A percentile compares a stretch with the other conserved stretches of the same genome.
These are phyloP conservation scores for Sarocladiaceae sp. DNA, from an alignment of 2,329 filamentous ascomycete species.

Conservation along the genomic window DNA sequence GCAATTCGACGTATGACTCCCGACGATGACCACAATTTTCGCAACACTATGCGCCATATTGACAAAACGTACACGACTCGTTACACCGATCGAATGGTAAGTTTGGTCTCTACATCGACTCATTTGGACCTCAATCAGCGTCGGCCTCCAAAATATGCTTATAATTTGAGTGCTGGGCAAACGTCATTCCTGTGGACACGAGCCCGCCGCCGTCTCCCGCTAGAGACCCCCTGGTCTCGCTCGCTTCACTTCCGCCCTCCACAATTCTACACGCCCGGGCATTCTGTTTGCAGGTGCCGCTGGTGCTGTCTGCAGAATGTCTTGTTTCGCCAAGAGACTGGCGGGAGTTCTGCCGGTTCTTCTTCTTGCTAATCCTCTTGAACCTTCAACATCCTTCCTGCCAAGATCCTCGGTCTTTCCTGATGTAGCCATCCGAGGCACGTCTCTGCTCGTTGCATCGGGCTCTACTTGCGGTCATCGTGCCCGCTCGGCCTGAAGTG, in stretches of 20 bases:
- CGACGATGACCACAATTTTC: too few species aligned
- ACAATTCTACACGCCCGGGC: background rate
- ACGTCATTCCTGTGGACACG: slow-evolving; percentile 5
- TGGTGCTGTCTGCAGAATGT: too few species aligned
- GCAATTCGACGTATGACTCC: too few species aligned
- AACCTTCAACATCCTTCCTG: background rate
- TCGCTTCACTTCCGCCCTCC: background rate
- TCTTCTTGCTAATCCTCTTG: background rate
- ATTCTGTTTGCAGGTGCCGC: too few species aligned
- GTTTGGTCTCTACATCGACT: background rate
- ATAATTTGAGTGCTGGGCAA: background rate
- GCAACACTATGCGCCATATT: too few species aligned
- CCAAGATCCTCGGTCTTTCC: background rate
- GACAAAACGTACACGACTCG: background rate
- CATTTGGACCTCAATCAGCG: background rate
- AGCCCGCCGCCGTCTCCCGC: background rate
- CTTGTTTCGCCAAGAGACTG: background rate
- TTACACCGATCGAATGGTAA: background rate
- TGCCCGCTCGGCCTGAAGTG: too few species aligned
- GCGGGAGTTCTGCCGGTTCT: background rate
- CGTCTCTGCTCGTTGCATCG: background rate
- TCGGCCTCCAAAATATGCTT: slow-evolving; percentile 5
- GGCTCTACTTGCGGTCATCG: background rate
- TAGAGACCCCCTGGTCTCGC: background rate
- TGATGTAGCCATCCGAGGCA: background rate